These are phyloP conservation scores for Typha latifolia DNA, from an alignment of 176 grass and related monocot genomes.

Conservation along the genomic window DNA sequence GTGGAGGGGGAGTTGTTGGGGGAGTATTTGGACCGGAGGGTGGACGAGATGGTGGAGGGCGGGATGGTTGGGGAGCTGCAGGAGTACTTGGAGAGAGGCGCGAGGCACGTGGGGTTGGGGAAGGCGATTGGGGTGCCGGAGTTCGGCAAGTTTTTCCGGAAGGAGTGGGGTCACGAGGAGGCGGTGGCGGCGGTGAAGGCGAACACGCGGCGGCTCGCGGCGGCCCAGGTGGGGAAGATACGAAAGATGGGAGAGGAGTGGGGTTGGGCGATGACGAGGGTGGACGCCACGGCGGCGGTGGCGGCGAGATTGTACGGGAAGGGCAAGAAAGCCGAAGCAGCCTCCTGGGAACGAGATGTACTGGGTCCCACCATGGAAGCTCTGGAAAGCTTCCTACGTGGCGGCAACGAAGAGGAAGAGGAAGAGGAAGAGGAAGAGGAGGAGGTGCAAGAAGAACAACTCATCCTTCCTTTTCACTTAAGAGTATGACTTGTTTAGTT, in stretches of 20 bases:
- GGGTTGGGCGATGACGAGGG: slow-evolving; percentile 58
- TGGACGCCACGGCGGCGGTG: slow-evolving; percentile 59
- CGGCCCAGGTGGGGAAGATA: slow-evolving; percentile 66
- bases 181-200: slow-evolving; percentile 67
- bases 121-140: slow-evolving; percentile 84
- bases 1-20: neutral
- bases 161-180: slow-evolving; percentile 19
- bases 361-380: slow-evolving; percentile 42
- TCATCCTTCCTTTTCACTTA: too few species aligned
- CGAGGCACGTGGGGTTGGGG: slow-evolving; percentile 43
- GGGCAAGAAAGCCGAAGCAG: slow-evolving; percentile 16
- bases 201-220: slow-evolving; percentile 70
- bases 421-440: neutral
- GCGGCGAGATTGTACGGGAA: slow-evolving; percentile 35
- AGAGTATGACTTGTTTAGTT: too few species aligned
- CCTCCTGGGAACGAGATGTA: slow-evolving; percentile 59
- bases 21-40: neutral
- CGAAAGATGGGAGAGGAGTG: slow-evolving; percentile 34
- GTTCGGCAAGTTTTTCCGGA: slow-evolving; percentile 43
- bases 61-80: neutral
- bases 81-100: neutral
- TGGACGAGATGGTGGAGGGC: neutral
- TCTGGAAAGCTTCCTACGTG: neutral
- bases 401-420: neutral
- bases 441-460: neutral